Percentiles rank a stretch among this genome's conserved stretches.
These are phyloP conservation scores for Carex kokanica DNA, from an alignment of 176 grass and related monocot genomes.

Conservation along the genomic window DNA sequence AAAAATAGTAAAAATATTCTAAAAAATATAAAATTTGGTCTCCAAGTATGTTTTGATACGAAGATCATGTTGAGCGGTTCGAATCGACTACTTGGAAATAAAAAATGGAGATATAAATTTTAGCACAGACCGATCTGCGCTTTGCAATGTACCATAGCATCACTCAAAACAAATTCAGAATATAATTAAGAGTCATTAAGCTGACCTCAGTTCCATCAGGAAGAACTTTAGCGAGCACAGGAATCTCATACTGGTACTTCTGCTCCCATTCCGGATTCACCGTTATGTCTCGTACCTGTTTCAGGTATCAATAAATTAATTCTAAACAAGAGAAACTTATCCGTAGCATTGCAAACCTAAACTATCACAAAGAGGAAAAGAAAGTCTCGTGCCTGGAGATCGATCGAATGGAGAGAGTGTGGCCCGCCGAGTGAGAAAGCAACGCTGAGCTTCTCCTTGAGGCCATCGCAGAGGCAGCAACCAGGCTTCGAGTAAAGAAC, in stretches of 20 bases:
- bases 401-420: conserved; percentile 55
- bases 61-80: too few species aligned
- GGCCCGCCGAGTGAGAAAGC: conserved; percentile 51
- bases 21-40: too few species aligned
- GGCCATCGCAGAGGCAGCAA: conserved; percentile 89
- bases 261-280: conserved; percentile 63
- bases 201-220: conserved; percentile 70
- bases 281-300: conserved; percentile 77
- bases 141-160: too few species aligned
- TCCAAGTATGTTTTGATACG: too few species aligned
- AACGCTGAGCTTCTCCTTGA: conserved; percentile 86
- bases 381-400: conserved; percentile 49
- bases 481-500: conserved; percentile 79
- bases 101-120: too few species aligned
- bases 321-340: neutral
- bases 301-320: neutral
- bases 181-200: neutral
- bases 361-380: neutral
- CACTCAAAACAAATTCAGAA: neutral
- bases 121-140: too few species aligned
- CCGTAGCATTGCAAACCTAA: neutral
- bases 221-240: conserved; percentile 67
- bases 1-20: too few species aligned
- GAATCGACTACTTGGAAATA: too few species aligned
- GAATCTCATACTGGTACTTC: conserved; percentile 92